Base-by-base conservation (phyloP, 2,329 filamentous ascomycete species). In the Juglanconis sp. region DNA sequence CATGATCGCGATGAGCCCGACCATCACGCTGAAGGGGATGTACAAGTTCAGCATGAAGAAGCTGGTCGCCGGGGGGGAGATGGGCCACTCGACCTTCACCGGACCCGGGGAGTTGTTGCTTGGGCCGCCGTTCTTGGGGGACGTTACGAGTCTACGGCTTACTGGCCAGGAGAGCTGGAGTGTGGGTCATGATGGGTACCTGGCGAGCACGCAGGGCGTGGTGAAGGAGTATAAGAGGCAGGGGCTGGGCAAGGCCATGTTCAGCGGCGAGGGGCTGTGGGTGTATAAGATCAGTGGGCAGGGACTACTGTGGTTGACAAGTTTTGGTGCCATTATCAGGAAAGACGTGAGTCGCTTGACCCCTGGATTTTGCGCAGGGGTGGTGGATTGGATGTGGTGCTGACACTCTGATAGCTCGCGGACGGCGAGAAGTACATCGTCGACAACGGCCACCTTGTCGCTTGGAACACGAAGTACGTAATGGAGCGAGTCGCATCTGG, bases 1-100 rank as follows among this genome's bases (percentile, higher is more conserved):
- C 59, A 95, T 99, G 92, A 91, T 99, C 68, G 91, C 91, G 70
- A 99, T 98, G 95, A 92, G 91, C 2, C 89, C 91, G 2, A 90
- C 89, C 8, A 83, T 99, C 57, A 93, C 89, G 0, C 84, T 98
- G 51, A 90, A 89, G 74, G 95, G 95, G 58, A 81, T 81, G 47
- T 74, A 96, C 66, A 95, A 94, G 64, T 96, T 99, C 74, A 89
- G 86, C 61, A 80, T 96, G 76, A 97, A 96, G 77, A 98, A 97
- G 77, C 79, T 96, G n/a, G 78, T 98, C 51, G 84, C 88, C 0
- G 89, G 92, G 54, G 89, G 89, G 56, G 91, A 96, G 53, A 85
- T 98, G 79, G 75, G 85, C 1, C 85, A 86, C 61, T 96, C 92
- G 2, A 89, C 83, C 0, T 98, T 87, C 72, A 95, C 91, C 0